Percentiles rank a stretch among this genome's conserved stretches.
These are phyloP conservation scores for Rhizoclosmatium sp. DNA, from an alignment of 192 early-diverging fungal species.

Conservation along the genomic window DNA sequence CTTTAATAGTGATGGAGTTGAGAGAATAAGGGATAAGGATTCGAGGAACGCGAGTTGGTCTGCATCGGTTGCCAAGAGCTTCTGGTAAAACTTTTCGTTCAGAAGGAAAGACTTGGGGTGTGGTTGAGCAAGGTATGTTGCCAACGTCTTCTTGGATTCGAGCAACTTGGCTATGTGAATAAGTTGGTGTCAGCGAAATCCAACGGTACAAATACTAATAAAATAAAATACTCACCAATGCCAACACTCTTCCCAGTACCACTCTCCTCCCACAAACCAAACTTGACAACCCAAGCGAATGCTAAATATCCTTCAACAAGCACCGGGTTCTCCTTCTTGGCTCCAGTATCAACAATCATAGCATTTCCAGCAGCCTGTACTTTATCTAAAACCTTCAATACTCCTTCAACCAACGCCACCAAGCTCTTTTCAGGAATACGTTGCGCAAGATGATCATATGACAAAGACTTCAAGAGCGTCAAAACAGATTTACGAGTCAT, in stretches of 20 bases:
- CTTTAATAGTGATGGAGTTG: constrained; percentile 43
- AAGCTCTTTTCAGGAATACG: constrained; percentile 25
- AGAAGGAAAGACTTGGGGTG: constrained; percentile 73
- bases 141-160: constrained; percentile 49
- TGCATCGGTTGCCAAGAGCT: constrained; percentile 68
- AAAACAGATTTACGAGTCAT: constrained; percentile 73
- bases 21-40: constrained; percentile 53
- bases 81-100: constrained; percentile 85
- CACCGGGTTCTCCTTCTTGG: constrained; percentile 55
- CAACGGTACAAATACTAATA: background rate
- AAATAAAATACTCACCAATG: constrained; percentile 28
- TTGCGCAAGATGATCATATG: constrained; percentile 58
- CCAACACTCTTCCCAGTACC: constrained; percentile 13
- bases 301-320: constrained; percentile 53
- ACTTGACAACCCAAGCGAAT: constrained; percentile 42
- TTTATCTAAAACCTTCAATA: constrained; percentile 53
- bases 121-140: constrained; percentile 14
- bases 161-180: constrained; percentile 55
- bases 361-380: constrained; percentile 51
- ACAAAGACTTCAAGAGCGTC: constrained; percentile 38
- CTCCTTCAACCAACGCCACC: constrained; percentile 61
- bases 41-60: constrained; percentile 73
- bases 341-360: constrained; percentile 49
- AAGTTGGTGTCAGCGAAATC: constrained; percentile 53
- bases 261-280: constrained; percentile 28